Conservation (phyloP, 2,329 filamentous ascomycete species). For the Trichoderma citrinoviride region DNA sequence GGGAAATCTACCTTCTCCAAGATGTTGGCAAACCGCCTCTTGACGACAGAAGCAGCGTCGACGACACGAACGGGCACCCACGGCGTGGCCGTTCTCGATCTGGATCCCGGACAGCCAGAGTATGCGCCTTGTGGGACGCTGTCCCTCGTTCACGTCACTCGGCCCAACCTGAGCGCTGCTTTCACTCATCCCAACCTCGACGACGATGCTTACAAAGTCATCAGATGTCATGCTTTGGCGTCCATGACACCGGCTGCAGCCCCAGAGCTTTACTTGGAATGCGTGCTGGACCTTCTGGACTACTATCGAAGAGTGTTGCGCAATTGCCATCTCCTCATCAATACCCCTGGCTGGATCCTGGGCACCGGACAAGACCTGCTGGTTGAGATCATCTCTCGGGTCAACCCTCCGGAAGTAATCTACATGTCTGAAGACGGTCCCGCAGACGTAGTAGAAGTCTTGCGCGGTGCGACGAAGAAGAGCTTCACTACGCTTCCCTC, state of each 20-base stretch:
- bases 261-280: slow-evolving; percentile 63
- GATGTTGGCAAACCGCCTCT: slow-evolving; percentile 62
- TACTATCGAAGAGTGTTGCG: slow-evolving; percentile 51
- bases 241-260: slow-evolving; percentile 64
- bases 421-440: slow-evolving; percentile 67
- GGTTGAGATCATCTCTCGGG: slow-evolving; percentile 51
- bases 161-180: slow-evolving; percentile 62
- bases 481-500: slow-evolving; percentile 56
- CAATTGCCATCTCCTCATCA: slow-evolving; percentile 62
- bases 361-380: slow-evolving; percentile 67
- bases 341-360: slow-evolving; percentile 72
- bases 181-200: slow-evolving; percentile 57
- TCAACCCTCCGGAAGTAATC: slow-evolving; percentile 60
- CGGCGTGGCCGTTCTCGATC: slow-evolving; percentile 62
- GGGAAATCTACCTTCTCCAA: slow-evolving; percentile 75
- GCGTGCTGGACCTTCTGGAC: slow-evolving; percentile 60
- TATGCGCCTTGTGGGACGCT: slow-evolving; percentile 68
- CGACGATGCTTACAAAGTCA: slow-evolving; percentile 37
- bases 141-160: slow-evolving; percentile 60
- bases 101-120: slow-evolving; percentile 76
- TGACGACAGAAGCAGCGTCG: slow-evolving; percentile 44
- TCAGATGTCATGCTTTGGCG: slow-evolving; percentile 66
- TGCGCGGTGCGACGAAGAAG: slow-evolving; percentile 46
- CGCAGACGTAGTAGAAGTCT: slow-evolving; percentile 52
- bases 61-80: slow-evolving; percentile 19